Conservation (phyloP, 2,329 filamentous ascomycete genomes). For the Pseudogymnoascus sp. region DNA sequence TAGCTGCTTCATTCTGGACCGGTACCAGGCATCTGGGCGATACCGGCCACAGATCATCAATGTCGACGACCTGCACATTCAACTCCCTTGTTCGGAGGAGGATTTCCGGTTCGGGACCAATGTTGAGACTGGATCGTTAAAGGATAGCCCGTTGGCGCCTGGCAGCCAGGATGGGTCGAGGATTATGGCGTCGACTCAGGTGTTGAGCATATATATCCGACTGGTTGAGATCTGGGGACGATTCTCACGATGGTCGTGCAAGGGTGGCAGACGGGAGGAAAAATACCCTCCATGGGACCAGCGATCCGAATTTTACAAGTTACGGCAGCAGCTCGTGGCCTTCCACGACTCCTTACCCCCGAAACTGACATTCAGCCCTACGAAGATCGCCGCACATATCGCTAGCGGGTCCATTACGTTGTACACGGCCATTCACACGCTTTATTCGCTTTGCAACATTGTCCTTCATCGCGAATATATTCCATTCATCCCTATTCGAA, state of each 20-base stretch:
- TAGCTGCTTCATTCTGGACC: constrained; percentile 65
- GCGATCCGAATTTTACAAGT: constrained; percentile 43
- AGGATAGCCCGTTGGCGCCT: constrained; percentile 9
- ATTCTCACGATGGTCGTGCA: constrained; percentile 47
- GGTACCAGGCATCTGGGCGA: constrained; percentile 57
- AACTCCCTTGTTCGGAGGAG: constrained; percentile 59
- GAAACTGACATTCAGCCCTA: constrained; percentile 45
- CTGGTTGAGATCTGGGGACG: constrained; percentile 52
- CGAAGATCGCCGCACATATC: constrained; percentile 59
- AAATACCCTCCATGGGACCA: constrained; percentile 50
- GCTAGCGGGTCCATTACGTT: constrained; percentile 53
- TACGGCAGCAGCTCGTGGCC: constrained; percentile 41
- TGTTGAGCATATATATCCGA: constrained; percentile 43
- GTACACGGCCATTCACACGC: constrained; percentile 59
- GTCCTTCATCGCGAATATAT: constrained; percentile 62
- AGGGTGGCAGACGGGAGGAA: constrained; percentile 39
- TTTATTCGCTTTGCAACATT: constrained; percentile 56
- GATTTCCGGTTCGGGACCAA: constrained; percentile 55
- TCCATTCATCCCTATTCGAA: constrained; percentile 54
- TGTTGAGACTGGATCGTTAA: constrained; percentile 44
- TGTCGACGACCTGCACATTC: constrained; percentile 51
- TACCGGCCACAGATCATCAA: constrained; percentile 51
- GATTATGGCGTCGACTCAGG: constrained; percentile 30
- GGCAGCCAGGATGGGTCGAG: constrained; percentile 18
- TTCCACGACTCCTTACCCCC: constrained; percentile 47